These are phyloP conservation scores for Colletotrichum liriopes DNA, from an alignment of 2,329 filamentous ascomycete species.

Conservation along the genomic window DNA sequence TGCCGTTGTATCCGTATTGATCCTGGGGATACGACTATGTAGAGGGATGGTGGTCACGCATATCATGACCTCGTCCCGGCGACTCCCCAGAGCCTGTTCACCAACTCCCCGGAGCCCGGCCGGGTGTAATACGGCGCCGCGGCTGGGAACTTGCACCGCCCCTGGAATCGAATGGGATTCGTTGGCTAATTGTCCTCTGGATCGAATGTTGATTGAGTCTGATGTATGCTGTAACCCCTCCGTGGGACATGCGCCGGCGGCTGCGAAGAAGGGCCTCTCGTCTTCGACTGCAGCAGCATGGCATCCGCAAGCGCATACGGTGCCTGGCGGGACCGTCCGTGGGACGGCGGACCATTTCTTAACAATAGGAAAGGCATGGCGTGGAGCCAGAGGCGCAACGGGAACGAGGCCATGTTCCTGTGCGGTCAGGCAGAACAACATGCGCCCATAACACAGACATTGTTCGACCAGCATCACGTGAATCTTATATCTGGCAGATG, in stretches of 20 bases:
- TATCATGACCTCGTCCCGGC: neutral
- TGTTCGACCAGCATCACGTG: neutral
- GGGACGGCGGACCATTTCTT: neutral
- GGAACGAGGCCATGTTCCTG: neutral
- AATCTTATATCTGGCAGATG: neutral
- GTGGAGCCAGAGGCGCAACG: neutral
- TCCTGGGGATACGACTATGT: no score
- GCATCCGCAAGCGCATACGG: neutral
- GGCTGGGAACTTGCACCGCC: neutral
- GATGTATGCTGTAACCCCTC: neutral
- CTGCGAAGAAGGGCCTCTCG: neutral
- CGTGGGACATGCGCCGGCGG: neutral
- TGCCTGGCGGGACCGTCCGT: neutral
- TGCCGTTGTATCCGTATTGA: no score
- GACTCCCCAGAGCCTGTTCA: neutral
- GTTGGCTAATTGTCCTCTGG: neutral
- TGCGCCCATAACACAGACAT: neutral
- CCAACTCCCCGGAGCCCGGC: neutral
- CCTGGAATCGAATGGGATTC: no score
- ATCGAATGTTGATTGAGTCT: neutral
- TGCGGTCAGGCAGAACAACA: neutral
- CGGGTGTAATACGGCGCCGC: neutral
- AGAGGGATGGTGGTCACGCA: no score
- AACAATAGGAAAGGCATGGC: neutral
- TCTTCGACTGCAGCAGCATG: neutral